Percentiles rank a stretch among this genome's conserved stretches.
phyloP scores from a whole-genome alignment of 768 basidiomycete genomes.

The Leccinum rimulosum region DNA sequence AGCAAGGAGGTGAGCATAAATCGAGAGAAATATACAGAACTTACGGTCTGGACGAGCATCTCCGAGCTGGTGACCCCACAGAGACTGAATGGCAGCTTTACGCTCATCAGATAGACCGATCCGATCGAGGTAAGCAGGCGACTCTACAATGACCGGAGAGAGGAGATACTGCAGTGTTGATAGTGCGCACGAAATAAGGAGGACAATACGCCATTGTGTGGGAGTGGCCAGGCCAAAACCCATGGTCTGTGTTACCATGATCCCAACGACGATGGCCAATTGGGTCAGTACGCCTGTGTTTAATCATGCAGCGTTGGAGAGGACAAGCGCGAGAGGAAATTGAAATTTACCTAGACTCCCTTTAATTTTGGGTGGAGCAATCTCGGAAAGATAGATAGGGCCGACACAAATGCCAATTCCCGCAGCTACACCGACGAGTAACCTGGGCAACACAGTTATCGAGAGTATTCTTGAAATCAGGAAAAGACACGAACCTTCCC shows the following conservation, averaged over 20 bases:
- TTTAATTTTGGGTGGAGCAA: conserved; percentile 73
- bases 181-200: conserved; percentile 58
- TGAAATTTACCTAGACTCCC: conserved; percentile 61
- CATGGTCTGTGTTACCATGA: conserved; percentile 80
- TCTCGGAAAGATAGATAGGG: conserved; percentile 83
- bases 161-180: conserved; percentile 55
- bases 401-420: conserved; percentile 76
- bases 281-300: conserved; percentile 73
- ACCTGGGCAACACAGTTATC: conserved; percentile 34
- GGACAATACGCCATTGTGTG: conserved; percentile 65
- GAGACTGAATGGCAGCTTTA: conserved; percentile 39
- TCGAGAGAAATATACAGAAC: conserved; percentile 4
- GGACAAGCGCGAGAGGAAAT: conserved; percentile 12
- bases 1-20: conserved; percentile 5
- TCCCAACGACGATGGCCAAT: conserved; percentile 78
- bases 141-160: conserved; percentile 59
- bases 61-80: conserved; percentile 51
- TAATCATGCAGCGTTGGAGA: not conserved
- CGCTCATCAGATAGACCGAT: conserved; percentile 50
- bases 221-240: conserved; percentile 73
- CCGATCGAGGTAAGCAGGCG: conserved; percentile 62
- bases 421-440: conserved; percentile 66
- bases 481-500: conserved; percentile 53
- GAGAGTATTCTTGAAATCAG: not conserved
- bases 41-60: conserved; percentile 25